Base-by-base conservation (phyloP, 2,329 filamentous ascomycete genomes). In the Zymoseptoria brevis region DNA sequence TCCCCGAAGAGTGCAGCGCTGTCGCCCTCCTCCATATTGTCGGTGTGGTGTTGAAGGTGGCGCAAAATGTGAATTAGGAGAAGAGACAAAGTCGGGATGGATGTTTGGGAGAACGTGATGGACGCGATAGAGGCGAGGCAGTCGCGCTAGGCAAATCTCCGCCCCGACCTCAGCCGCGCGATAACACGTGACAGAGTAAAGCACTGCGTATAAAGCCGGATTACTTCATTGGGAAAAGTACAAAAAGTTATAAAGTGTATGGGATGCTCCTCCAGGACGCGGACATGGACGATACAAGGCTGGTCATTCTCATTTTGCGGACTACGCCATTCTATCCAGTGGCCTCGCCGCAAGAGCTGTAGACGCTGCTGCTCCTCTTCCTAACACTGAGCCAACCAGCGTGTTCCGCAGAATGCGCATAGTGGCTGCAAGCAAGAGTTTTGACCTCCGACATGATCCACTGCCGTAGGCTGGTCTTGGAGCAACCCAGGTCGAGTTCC, bases 1-100 rank as follows among this genome's bases (percentile, higher is more conserved):
- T 71, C 73, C 19, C 68, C 65, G 56, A 79, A 79, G 1, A 79
- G 60, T 8, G 58, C 64, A 29, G 50, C n/a, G 13, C 21, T 49
- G 41, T 53, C 62, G 19, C 60, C 64, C 35, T 64, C 64, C 19
- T 59, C 64, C 62, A 62, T 62, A 26, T n/a, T 45, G 35, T 45
- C 35, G 35, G 35, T 45, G 35, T 45, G n/a, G 35, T 45, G 35
- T 16, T 45, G 35, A 45, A 45, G 35, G 35, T 45, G 35, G 35
- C 35, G 13, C 35, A 45, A 45, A 45, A 45, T 45, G 35, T 45
- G 13, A 45, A n/a, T 6, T n/a, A n/a, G n/a, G 35, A 6, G 35
- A 45, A 29, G 11, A 45, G 35, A 45, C 11, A 6, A 45, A 45
- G 35, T 7, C 6, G 35, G 13, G 16, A 45, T n/a, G 35, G 35